These are phyloP conservation scores for Artemisia princeps DNA, from an alignment of 140 eudicot species.

Conservation along the genomic window DNA sequence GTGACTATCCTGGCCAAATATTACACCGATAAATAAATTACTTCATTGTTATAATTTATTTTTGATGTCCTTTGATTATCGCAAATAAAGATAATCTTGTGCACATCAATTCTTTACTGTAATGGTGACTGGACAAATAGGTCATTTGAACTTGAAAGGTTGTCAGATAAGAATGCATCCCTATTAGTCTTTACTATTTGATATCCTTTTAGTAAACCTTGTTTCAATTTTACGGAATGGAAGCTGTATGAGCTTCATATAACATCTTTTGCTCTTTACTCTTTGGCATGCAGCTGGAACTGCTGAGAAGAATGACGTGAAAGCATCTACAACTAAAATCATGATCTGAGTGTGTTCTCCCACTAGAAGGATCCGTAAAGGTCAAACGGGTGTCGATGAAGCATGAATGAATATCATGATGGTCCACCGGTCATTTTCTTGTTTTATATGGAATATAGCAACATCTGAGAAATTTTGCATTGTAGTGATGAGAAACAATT, in stretches of 20 bases:
- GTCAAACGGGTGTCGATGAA: conserved; percentile 15
- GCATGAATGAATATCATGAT: conserved; percentile 1
- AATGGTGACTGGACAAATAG: too few relatives aligned
- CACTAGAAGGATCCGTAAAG: not conserved
- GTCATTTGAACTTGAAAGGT: too few relatives aligned
- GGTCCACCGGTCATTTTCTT: not conserved
- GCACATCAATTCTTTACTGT: too few relatives aligned
- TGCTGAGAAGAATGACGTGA: conserved; percentile 28
- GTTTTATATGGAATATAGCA: too few relatives aligned
- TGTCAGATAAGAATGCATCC: too few relatives aligned
- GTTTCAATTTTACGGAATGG: not conserved
- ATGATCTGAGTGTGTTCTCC: conserved; percentile 20
- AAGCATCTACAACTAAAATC: conserved; percentile 28
- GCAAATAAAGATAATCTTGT: too few relatives aligned
- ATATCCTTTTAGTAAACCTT: not conserved
- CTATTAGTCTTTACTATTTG: not conserved
- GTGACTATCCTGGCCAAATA: too few relatives aligned
- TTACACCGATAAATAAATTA: too few relatives aligned
- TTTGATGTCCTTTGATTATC: too few relatives aligned
- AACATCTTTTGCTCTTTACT: conserved; percentile 8
- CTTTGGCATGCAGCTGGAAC: conserved; percentile 24
- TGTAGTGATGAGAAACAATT: too few relatives aligned
- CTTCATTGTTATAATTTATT: too few relatives aligned
- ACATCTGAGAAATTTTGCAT: too few relatives aligned
- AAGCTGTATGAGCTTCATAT: not conserved